Conservation (phyloP, 495 filamentous ascomycete species). For the Xylaria intraflava region DNA sequence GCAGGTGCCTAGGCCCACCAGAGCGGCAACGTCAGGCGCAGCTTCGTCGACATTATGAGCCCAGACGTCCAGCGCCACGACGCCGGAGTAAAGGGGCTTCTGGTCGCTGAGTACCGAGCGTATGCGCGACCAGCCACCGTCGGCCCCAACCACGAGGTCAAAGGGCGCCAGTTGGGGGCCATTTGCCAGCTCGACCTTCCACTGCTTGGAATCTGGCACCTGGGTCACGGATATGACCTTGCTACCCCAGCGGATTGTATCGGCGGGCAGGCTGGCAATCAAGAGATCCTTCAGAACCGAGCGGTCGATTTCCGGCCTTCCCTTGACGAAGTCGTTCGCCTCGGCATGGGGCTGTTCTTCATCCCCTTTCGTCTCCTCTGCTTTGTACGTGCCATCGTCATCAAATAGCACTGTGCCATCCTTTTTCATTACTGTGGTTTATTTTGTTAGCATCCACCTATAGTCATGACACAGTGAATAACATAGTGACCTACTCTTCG, state of each 20-base stretch:
- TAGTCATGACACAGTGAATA: too few relatives aligned
- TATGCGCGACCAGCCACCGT: constrained; percentile 55
- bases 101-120: constrained; percentile 41
- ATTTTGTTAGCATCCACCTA: neutral
- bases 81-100: constrained; percentile 45
- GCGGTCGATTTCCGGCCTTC: constrained; percentile 48
- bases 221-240: constrained; percentile 25
- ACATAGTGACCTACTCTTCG: constrained; percentile 6
- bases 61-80: constrained; percentile 33
- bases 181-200: constrained; percentile 30
- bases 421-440: constrained; percentile 26
- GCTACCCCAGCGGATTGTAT: constrained; percentile 40
- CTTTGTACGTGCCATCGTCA: constrained; percentile 19
- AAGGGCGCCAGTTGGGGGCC: constrained; percentile 26
- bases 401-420: constrained; percentile 35
- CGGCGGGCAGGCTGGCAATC: constrained; percentile 29
- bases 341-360: neutral
- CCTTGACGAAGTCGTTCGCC: constrained; percentile 7
- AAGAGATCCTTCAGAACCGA: constrained; percentile 36
- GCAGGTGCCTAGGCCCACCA: constrained; percentile 40
- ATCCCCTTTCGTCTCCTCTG: neutral
- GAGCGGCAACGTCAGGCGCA: constrained; percentile 19
- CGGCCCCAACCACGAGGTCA: constrained; percentile 56
- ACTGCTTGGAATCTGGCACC: constrained; percentile 16
- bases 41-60: constrained; percentile 22